Evolutionary conservation across 2,329 filamentous ascomycete genomes (phyloP), one percentile per base, ranked within the genome.

Genomic region (Dactylellina leptospora): DNA sequence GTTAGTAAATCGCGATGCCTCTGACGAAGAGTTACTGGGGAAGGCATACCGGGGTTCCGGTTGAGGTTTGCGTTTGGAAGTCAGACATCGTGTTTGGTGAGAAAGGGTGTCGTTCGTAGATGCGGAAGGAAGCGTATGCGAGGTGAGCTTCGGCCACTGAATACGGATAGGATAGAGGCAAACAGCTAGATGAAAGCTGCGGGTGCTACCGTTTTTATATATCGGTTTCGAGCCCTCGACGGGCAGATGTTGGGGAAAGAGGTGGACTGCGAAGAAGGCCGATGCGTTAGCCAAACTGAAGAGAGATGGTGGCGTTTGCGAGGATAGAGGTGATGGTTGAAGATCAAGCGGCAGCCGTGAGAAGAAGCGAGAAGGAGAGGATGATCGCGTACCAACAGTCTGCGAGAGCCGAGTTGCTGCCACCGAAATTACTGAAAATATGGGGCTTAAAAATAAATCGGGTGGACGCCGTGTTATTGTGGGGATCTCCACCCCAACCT

Each of bases 331-430:
- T 47, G 48, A 18, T 47, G 55, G 44, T 22, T 20, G n/a, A 56
- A 10, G 16, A 30, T 61, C n/a, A 30, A 11, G 20, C 5, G 22
- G 10, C 23, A 45, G 36, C 25, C 18, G 3, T 16, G 33, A 44
- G 33, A 45, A 66, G 60, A 40, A 53, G 47, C 16, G 53, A 51
- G 40, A 47, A 55, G 48, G 33, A 36, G 47, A 45, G 53, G 54
- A 44, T 18, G 38, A 58, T 72, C 64, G 47, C 68, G 53, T 72
- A 72, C 68, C 68, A 58, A 71, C 50, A 71, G 58, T 55, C 45
- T 66, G 44, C 54, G 28, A 27, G 25, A 27, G 68, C 60, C 61
- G 68, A 72, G 66, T 56, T 71, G 33, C 55, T 30, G 58, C 64
- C 44, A 70, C 44, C 30, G 28, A 20, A 53, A 30, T 45, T 38